Evolutionary conservation across 345 rosid species (phyloP).

Genomic region (Salix caprea): DNA sequence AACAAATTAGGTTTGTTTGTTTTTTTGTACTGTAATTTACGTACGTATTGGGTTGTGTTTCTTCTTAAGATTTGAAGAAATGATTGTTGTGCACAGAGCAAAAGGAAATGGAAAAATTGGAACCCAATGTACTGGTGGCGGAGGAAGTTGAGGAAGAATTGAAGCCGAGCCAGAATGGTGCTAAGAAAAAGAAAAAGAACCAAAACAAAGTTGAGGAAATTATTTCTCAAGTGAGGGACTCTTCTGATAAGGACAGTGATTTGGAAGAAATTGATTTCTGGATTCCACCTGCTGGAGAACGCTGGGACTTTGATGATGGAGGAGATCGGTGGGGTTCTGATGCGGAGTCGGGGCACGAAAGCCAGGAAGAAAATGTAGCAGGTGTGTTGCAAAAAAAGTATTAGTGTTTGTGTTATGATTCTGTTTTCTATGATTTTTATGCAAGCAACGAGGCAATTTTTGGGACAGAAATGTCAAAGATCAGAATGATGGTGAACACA

Average conservation of each 20-base stretch:
- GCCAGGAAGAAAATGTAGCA: constrained; percentile 40
- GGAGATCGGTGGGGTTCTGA: constrained; percentile 67
- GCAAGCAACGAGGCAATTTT: background rate
- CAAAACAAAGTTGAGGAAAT: constrained; percentile 37
- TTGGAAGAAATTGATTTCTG: constrained; percentile 67
- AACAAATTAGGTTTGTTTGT: constrained; percentile 54
- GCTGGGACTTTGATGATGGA: constrained; percentile 70
- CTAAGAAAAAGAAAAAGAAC: constrained; percentile 28
- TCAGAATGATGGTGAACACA: background rate
- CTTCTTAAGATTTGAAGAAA: background rate
- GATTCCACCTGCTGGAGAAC: constrained; percentile 82
- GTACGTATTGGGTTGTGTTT: background rate
- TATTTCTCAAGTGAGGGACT: constrained; percentile 39
- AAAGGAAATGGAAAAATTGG: constrained; percentile 45
- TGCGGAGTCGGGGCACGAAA: constrained; percentile 40
- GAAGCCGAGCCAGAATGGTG: constrained; percentile 16
- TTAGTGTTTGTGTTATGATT: background rate
- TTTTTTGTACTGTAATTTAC: background rate
- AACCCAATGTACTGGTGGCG: constrained; percentile 13
- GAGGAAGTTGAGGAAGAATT: constrained; percentile 24
- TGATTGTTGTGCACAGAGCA: constrained; percentile 47
- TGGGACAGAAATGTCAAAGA: background rate
- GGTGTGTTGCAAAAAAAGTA: constrained; percentile 24
- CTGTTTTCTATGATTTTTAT: background rate
- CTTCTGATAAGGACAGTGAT: constrained; percentile 43